Evolutionary conservation across 176 grass and related monocot genomes (phyloP).

Genomic region (Carex scoparia): DNA sequence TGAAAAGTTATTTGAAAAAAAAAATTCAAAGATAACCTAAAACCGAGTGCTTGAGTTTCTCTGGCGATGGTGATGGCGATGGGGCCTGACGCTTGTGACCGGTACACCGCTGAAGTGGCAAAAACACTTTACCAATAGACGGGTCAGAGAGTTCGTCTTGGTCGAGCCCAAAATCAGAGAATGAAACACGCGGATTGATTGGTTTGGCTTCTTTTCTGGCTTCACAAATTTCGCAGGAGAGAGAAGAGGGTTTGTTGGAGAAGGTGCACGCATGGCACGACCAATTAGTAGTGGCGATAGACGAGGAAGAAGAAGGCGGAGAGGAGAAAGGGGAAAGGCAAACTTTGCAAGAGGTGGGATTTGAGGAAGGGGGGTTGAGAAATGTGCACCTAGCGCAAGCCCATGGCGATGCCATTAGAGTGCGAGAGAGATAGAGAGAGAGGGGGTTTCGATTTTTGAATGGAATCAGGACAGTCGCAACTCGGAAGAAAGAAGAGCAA

Average conservation of each 20-base stretch:
- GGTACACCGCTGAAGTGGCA: constrained; percentile 31
- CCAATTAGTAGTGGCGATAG: not conserved
- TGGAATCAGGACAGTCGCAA: not conserved
- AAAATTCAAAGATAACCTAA: not conserved
- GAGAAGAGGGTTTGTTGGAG: constrained; percentile 31
- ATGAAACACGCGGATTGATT: not conserved
- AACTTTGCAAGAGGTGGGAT: constrained; percentile 24
- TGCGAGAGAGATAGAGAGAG: not conserved
- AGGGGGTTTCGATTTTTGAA: constrained; percentile 8
- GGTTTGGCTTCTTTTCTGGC: not conserved
- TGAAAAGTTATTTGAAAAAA: not conserved
- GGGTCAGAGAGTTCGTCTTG: constrained; percentile 37
- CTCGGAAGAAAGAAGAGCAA: not conserved
- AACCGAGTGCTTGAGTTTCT: not conserved
- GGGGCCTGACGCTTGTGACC: constrained; percentile 31
- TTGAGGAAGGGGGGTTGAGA: constrained; percentile 25
- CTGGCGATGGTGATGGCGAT: not conserved
- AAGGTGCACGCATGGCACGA: constrained; percentile 40
- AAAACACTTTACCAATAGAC: constrained; percentile 42
- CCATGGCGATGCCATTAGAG: constrained; percentile 32
- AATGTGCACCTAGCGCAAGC: constrained; percentile 39
- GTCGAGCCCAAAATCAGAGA: constrained; percentile 35
- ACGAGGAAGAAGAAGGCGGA: not conserved
- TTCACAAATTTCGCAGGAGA: constrained; percentile 36
- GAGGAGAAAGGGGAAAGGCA: constrained; percentile 28